These are phyloP conservation scores for Penicillium sp. DNA, from an alignment of 2,329 filamentous ascomycete genomes.

Conservation along the genomic window DNA sequence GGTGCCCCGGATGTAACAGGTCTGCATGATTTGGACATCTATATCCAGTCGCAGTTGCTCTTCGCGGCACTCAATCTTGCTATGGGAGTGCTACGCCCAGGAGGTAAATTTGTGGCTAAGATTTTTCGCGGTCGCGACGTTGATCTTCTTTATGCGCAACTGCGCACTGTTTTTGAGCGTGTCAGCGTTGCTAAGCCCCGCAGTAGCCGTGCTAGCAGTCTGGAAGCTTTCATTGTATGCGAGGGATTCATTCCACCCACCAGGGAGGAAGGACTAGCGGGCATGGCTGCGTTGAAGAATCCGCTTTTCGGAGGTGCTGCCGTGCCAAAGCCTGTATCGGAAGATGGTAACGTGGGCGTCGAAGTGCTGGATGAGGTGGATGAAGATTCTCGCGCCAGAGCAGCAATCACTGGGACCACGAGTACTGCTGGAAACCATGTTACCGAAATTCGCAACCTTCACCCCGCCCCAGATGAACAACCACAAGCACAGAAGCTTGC, in stretches of 20 bases:
- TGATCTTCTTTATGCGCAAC: constrained; percentile 90
- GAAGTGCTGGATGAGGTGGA: constrained; percentile 44
- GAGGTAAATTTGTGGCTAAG: constrained; percentile 96
- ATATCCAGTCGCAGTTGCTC: constrained; percentile 92
- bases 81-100: constrained; percentile 85
- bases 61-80: constrained; percentile 93
- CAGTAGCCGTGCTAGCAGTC: constrained; percentile 90
- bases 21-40: constrained; percentile 95
- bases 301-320: constrained; percentile 43
- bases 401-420: constrained; percentile 1
- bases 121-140: constrained; percentile 94
- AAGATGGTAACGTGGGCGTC: constrained; percentile 33
- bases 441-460: constrained; percentile 34
- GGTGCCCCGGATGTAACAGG: constrained; percentile 96
- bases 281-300: constrained; percentile 39
- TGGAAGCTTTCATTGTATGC: constrained; percentile 96
- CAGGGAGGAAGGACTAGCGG: constrained; percentile 48
- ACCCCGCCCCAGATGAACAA: constrained; percentile 28
- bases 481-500: constrained; percentile 20
- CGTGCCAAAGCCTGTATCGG: constrained; percentile 25
- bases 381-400: constrained; percentile 30
- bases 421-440: constrained; percentile 15
- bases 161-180: constrained; percentile 83
- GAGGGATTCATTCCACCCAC: constrained; percentile 76
- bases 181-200: constrained; percentile 92